Base-by-base conservation (phyloP, 202 grass and related monocot species). In the Zizania palustris region DNA sequence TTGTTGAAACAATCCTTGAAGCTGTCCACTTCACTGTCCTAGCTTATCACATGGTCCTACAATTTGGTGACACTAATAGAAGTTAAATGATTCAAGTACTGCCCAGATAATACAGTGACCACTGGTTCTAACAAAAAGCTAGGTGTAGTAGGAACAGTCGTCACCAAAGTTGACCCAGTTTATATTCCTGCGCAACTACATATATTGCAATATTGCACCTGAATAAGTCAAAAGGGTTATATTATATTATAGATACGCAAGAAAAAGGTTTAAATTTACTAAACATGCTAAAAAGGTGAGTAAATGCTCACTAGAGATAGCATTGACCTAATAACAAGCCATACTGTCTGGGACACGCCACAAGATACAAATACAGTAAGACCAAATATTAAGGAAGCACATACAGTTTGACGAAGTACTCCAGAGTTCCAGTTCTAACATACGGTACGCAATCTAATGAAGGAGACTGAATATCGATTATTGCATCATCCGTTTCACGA, bases 351-450 rank as follows among this genome's bases (percentile, higher is more conserved):
- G 5, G 60, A 14, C 19, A 35, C 36, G 15, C 53, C 67, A 1
- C 58, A 36, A 60, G 18, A 51, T 21, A 76, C 77, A 82, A 85
- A 83, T 88, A 88, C 77, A 88, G 43, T 76, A 46, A n/a, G 43
- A 85, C 16, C 55, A 48, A 67, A 54, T 77, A 67, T 78, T 85
- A 78, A 60, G 54, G 60, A 67, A 73, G 71, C 68, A 67, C 20
- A 81, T 84, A 89, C 82, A 89, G 48, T 74, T 73, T 28, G 63
- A 6, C 74, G 6, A 83, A 69, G 55, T 75, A 83, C 81, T 69
- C 39, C 64, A 22, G 73, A 79, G 54, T 64, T 79, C 69, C 74
- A 75, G 4, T 50, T 33, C 80, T 79, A 83, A 51, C 22, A 85
- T 33, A 65, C 62, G 45, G 39, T 72, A 77, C 11, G 61, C 12